Conservation (phyloP, 345 rosid species). For the Turnera subulata region DNA sequence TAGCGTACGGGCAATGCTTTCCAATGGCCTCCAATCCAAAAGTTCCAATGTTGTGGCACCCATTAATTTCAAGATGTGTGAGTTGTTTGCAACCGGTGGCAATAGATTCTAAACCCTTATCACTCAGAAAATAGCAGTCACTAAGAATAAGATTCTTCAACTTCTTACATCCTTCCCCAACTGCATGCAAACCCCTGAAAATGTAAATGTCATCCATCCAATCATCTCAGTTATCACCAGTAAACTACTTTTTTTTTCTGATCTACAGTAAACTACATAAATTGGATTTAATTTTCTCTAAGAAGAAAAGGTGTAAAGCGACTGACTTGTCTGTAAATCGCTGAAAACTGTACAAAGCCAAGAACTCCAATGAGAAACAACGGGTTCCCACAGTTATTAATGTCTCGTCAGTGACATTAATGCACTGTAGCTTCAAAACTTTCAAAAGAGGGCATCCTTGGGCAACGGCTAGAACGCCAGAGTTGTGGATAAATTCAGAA, state of each 20-base stretch:
- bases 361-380: slow-evolving; percentile 63
- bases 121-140: slow-evolving; percentile 75
- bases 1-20: slow-evolving; percentile 66
- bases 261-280: too few species aligned
- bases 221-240: not conserved
- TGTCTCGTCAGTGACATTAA: slow-evolving; percentile 67
- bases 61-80: slow-evolving; percentile 81
- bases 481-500: slow-evolving; percentile 67
- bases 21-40: slow-evolving; percentile 76
- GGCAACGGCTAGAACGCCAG: slow-evolving; percentile 69
- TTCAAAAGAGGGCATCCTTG: slow-evolving; percentile 65
- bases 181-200: slow-evolving; percentile 74
- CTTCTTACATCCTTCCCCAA: slow-evolving; percentile 78
- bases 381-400: slow-evolving; percentile 55
- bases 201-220: slow-evolving; percentile 17
- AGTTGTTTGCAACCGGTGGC: slow-evolving; percentile 76
- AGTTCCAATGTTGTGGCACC: slow-evolving; percentile 88
- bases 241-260: too few species aligned
- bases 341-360: slow-evolving; percentile 77
- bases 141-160: slow-evolving; percentile 68
- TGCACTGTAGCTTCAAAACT: slow-evolving; percentile 73
- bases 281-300: too few species aligned
- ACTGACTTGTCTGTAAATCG: slow-evolving; percentile 72
- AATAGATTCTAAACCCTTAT: slow-evolving; percentile 74
- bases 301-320: not conserved